Percentiles rank a stretch among this genome's conserved stretches.
Conservation (phyloP, 345 rosid species). For the Heritiera littoralis region DNA sequence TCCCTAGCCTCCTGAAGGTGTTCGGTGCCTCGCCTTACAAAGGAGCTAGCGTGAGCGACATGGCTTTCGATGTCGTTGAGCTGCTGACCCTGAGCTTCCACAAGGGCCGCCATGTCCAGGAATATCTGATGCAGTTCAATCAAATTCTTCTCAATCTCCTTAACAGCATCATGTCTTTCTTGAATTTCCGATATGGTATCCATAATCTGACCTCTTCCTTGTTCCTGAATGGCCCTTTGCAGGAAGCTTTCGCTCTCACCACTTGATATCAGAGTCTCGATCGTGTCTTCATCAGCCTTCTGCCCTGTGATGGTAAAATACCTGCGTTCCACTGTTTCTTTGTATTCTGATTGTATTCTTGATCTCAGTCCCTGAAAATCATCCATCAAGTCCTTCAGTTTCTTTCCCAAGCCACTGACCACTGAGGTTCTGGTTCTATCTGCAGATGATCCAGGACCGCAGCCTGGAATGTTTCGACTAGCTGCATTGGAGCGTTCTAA, state of each 20-base stretch:
- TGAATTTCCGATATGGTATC: constrained; percentile 87
- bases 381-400: constrained; percentile 75
- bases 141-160: constrained; percentile 84
- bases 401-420: constrained; percentile 73
- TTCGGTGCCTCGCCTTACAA: constrained; percentile 71
- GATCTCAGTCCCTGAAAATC: constrained; percentile 63
- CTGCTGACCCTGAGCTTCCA: constrained; percentile 88
- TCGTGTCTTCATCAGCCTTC: constrained; percentile 67
- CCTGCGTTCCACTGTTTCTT: constrained; percentile 79
- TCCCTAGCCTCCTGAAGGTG: constrained; percentile 69
- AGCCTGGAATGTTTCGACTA: constrained; percentile 55
- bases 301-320: constrained; percentile 79
- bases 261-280: constrained; percentile 74
- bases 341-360: constrained; percentile 58
- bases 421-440: constrained; percentile 83
- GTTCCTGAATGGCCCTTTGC: constrained; percentile 85
- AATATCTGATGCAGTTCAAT: constrained; percentile 83
- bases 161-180: constrained; percentile 80
- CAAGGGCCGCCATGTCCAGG: constrained; percentile 82
- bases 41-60: constrained; percentile 76
- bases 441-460: constrained; percentile 79
- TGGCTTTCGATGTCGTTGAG: constrained; percentile 79
- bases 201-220: constrained; percentile 78
- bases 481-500: constrained; percentile 66
- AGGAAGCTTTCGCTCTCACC: constrained; percentile 86